Conservation (phyloP, 192 early-diverging fungal species). For the Entophlyctis luteolus region DNA sequence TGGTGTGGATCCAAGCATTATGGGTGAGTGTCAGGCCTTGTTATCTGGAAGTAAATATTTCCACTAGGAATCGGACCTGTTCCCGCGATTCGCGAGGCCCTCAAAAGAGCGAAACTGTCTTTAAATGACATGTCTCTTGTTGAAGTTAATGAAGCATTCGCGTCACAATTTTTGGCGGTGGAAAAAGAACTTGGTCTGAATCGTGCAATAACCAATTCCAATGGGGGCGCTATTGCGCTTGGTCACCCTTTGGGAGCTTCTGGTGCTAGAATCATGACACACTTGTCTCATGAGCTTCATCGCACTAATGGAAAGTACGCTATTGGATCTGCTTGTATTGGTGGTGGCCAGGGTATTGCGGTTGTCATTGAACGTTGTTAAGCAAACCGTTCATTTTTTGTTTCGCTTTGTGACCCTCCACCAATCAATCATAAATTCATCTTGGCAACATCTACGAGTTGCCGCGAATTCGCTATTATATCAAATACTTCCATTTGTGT, state of each 20-base stretch:
- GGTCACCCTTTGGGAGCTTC: slow-evolving; percentile 92
- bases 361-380: slow-evolving; percentile 63
- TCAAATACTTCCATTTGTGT: slow-evolving; percentile 59
- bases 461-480: slow-evolving; percentile 10
- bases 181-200: slow-evolving; percentile 85
- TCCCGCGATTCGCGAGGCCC: slow-evolving; percentile 78
- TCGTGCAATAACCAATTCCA: slow-evolving; percentile 71
- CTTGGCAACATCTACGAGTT: slow-evolving; percentile 24
- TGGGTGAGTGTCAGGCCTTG: slow-evolving; percentile 57
- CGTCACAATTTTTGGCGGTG: slow-evolving; percentile 83
- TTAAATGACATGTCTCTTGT: slow-evolving; percentile 84
- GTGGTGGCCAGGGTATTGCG: slow-evolving; percentile 84
- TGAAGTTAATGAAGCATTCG: slow-evolving; percentile 99
- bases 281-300: slow-evolving; percentile 80
- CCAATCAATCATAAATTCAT: slow-evolving; percentile 1
- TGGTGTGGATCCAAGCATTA: slow-evolving; percentile 88
- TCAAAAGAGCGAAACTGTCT: slow-evolving; percentile 72
- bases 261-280: slow-evolving; percentile 88
- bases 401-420: neutral
- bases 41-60: slow-evolving; percentile 5
- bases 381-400: neutral
- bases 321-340: slow-evolving; percentile 92
- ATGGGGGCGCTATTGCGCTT: slow-evolving; percentile 90
- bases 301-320: slow-evolving; percentile 80
- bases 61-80: slow-evolving; percentile 79